Conservation (phyloP, 495 filamentous ascomycete genomes). For the Podospora pseudopauciseta region DNA sequence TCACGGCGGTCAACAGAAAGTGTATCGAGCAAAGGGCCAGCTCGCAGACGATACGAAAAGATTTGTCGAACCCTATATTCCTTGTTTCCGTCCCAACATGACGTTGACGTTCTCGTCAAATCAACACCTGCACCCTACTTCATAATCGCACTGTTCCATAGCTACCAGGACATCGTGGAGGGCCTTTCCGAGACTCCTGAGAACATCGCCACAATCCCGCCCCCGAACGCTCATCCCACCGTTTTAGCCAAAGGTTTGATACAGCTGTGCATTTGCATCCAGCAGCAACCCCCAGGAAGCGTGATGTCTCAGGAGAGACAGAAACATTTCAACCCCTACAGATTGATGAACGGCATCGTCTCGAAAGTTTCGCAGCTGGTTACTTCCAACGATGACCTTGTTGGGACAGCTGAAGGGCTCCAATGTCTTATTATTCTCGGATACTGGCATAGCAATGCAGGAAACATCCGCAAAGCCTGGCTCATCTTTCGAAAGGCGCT, state of each 20-base stretch:
- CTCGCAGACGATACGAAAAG: conserved; percentile 17
- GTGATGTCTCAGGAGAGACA: conserved; percentile 23
- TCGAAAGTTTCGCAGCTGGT: conserved; percentile 39
- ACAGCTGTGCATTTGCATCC: conserved; percentile 47
- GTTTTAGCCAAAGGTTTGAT: conserved; percentile 46
- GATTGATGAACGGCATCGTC: conserved; percentile 36
- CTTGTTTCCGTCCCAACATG: conserved; percentile 40
- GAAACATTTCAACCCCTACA: conserved; percentile 29
- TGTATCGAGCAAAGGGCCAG: conserved; percentile 14
- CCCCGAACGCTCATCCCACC: conserved; percentile 40
- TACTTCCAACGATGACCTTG: conserved; percentile 48
- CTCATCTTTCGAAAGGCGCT: conserved; percentile 41
- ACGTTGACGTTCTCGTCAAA: conserved; percentile 34
- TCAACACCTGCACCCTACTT: conserved; percentile 30
- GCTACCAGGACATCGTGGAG: conserved; percentile 25
- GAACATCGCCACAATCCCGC: conserved; percentile 27
- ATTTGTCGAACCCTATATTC: conserved; percentile 32
- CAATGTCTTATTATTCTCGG: conserved; percentile 39
- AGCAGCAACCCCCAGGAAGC: conserved; percentile 36
- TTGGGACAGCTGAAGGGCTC: conserved; percentile 45
- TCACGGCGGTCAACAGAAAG: neutral
- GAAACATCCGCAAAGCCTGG: conserved; percentile 47
- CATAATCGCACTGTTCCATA: conserved; percentile 30
- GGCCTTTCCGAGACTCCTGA: conserved; percentile 26
- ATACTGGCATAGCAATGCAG: conserved; percentile 42